Conservation (phyloP, 75 land plant genomes). For the Pinus tabuliformis region DNA sequence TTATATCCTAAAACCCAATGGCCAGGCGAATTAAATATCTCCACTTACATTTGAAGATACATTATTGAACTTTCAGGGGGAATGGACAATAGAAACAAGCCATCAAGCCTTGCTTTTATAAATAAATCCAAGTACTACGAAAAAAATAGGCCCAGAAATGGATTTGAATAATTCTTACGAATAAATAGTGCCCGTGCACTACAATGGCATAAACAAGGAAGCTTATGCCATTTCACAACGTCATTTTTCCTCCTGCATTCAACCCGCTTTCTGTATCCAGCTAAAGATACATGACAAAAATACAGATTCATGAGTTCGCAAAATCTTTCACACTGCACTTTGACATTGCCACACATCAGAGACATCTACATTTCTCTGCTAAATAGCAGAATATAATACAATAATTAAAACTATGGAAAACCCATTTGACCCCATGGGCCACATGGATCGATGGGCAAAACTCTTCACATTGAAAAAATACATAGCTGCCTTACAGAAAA, state of each 20-base stretch:
- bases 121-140: no score
- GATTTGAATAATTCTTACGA: slow-evolving; percentile 2
- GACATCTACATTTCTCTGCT: slow-evolving; percentile 9
- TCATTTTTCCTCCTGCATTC: slow-evolving; percentile 4
- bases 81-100: no score
- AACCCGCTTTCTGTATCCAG: not conserved
- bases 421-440: slow-evolving; percentile 1
- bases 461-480: slow-evolving; percentile 8
- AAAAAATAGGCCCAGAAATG: no score
- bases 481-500: slow-evolving; percentile 11
- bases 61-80: no score
- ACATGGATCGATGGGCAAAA: not conserved
- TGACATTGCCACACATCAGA: slow-evolving; percentile 6
- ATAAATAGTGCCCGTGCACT: slow-evolving; percentile 8
- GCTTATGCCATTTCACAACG: not conserved
- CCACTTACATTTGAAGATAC: no score
- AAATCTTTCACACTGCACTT: not conserved
- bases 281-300: not conserved
- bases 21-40: no score
- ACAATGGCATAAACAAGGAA: not conserved
- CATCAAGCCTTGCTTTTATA: no score
- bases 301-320: slow-evolving; percentile 6
- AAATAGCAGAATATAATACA: slow-evolving; percentile 10
- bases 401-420: not conserved
- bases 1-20: no score